phyloP scores from a whole-genome alignment of 179 eudicot genomes.

The Amaranthus tricolor region DNA sequence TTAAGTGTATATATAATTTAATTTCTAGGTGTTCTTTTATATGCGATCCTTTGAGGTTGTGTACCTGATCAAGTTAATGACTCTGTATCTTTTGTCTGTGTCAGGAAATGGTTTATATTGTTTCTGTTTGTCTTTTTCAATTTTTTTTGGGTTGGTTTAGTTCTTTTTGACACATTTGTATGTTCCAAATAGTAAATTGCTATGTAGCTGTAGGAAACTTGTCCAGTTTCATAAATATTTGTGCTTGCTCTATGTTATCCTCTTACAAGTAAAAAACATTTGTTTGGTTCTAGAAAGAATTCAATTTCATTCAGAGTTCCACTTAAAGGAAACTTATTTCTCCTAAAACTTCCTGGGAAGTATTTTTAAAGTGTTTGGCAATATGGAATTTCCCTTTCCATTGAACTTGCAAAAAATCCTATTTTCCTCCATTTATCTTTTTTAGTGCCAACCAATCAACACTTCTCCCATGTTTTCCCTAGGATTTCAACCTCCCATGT shows the following conservation, averaged over 20 bases:
- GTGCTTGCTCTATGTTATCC: background rate
- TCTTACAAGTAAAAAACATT: background rate
- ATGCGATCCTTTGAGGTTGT: background rate
- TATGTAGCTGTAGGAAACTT: background rate
- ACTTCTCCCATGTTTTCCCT: no score
- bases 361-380: no score
- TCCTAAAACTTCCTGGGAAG: no score
- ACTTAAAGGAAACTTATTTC: no score
- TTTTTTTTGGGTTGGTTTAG: background rate
- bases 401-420: no score
- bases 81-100: background rate
- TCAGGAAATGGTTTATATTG: background rate
- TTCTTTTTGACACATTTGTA: background rate
- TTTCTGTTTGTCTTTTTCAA: background rate
- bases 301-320: no score
- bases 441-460: no score
- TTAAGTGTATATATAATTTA: background rate
- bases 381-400: no score
- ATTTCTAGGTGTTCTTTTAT: background rate
- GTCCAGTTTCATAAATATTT: background rate
- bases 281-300: no score
- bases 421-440: no score
- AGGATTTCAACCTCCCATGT: no score
- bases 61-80: background rate
- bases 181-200: background rate